phyloP scores from a whole-genome alignment of 2,329 filamentous ascomycete species.

The Calonectria leucothoes region DNA sequence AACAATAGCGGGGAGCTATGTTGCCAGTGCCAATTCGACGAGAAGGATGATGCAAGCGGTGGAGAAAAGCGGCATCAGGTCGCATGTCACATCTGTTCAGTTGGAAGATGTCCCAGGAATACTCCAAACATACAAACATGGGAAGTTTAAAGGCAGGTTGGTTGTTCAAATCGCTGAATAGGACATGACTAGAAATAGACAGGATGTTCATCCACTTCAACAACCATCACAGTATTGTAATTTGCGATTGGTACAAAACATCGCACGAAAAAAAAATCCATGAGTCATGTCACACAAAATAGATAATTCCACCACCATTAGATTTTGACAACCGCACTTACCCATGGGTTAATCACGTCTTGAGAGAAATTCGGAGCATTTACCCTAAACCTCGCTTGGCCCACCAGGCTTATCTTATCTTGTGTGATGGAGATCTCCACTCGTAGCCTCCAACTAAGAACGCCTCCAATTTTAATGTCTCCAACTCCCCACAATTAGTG shows the following conservation, averaged over 20 bases:
- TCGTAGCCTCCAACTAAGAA: not conserved
- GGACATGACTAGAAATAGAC: not conserved
- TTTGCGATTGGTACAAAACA: too few species aligned
- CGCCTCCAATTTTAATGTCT: not conserved
- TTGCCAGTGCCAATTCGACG: conserved; percentile 42
- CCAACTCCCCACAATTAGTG: not conserved
- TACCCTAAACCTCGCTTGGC: not conserved
- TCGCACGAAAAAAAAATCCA: too few species aligned
- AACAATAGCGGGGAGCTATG: conserved; percentile 46
- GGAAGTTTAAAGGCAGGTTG: conserved; percentile 43
- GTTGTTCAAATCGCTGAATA: conserved; percentile 39
- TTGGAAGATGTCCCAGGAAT: conserved; percentile 43
- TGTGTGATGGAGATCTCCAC: not conserved
- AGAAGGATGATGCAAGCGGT: conserved; percentile 47
- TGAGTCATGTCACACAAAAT: too few species aligned
- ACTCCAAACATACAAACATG: conserved; percentile 42
- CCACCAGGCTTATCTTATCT: not conserved
- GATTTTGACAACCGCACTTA: too few species aligned
- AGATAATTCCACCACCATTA: too few species aligned
- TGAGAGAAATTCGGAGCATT: not conserved
- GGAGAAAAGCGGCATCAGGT: conserved; percentile 37
- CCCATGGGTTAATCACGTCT: too few species aligned
- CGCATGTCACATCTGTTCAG: conserved; percentile 41
- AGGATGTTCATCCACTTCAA: not conserved
- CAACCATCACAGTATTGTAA: too few species aligned